These are phyloP conservation scores for Aaosphaeria arxii DNA, from an alignment of 2,329 filamentous ascomycete species.

Conservation along the genomic window DNA sequence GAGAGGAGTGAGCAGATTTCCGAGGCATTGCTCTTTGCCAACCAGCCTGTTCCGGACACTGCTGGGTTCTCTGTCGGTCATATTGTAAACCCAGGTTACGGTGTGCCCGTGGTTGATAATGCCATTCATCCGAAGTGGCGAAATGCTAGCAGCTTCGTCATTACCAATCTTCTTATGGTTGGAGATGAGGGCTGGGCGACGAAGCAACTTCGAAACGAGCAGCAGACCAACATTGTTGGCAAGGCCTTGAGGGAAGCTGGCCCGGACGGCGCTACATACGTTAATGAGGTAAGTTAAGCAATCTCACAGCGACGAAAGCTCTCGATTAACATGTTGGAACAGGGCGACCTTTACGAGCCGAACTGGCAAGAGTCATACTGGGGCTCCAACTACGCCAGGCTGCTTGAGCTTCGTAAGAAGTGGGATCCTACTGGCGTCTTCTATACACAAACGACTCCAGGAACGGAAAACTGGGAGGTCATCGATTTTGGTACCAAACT, in stretches of 20 bases:
- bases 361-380: slow-evolving; percentile 36
- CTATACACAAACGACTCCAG: slow-evolving; percentile 32
- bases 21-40: slow-evolving; percentile 22
- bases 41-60: slow-evolving; percentile 15
- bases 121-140: slow-evolving; percentile 34
- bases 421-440: slow-evolving; percentile 35
- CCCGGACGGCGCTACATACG: slow-evolving; percentile 31
- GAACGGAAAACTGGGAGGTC: slow-evolving; percentile 32
- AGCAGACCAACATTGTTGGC: slow-evolving; percentile 30
- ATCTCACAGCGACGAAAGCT: neutral
- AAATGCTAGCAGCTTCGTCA: slow-evolving; percentile 34
- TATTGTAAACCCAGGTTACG: slow-evolving; percentile 31
- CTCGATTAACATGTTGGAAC: neutral
- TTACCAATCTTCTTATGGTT: slow-evolving; percentile 28
- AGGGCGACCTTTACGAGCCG: slow-evolving; percentile 34
- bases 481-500: slow-evolving; percentile 34
- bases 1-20: slow-evolving; percentile 20
- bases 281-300: slow-evolving; percentile 24
- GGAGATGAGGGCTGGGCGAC: slow-evolving; percentile 29
- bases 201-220: slow-evolving; percentile 22
- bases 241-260: slow-evolving; percentile 26
- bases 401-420: slow-evolving; percentile 29
- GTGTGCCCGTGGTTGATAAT: slow-evolving; percentile 26
- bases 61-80: slow-evolving; percentile 30
- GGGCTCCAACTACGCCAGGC: slow-evolving; percentile 30